Base-by-base conservation (phyloP, 768 basidiomycete genomes). In the Hygrophorus russula region DNA sequence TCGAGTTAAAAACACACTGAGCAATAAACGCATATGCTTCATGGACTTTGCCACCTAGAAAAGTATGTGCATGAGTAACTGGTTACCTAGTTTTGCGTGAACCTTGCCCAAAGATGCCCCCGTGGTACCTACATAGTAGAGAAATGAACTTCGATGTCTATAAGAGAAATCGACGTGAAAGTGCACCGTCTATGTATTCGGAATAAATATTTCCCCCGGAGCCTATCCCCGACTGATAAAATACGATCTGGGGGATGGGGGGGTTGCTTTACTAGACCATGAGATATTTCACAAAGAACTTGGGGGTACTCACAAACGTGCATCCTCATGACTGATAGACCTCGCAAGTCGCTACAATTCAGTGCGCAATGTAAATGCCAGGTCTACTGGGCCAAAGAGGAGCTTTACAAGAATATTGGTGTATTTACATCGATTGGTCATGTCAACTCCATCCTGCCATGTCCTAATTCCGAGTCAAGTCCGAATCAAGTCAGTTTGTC, bases 11-110 rank as follows among this genome's bases (percentile, higher is more conserved):
- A 39, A 31, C 7, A 30, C 52, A 85, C 82, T 86, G 80, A 15
- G 83, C 74, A 51, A 86, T 79, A 54, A 86, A 86, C n/a, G 73
- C 79, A 60, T 84, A 83, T 28, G 77, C 82, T 49, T 85, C 81
- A 59, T 85, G 78, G 2, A 86, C 79, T 53, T 86, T 84, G 45
- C 79, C 78, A 32, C 62, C 81, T 84, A 13, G 18, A 28, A 31
- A 24, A 13, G 44, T n/a, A 8, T 14, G 36, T 47, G 18, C 44
- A 24, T 36, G 13, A 8, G 24, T 9, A 19, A 42, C 49, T 19
- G 48, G 50, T 11, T 38, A 27, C 17, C n/a, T 9, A 17, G 37
- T n/a, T 33, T 27, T 18, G 32, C 19, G 29, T 27, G n/a, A 28
- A 14, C 46, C 55, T 29, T 54, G 80, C 82, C 79, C 49, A 86